Base-by-base conservation (phyloP, 306 rosid species). In the Mucuna pruriens region DNA sequence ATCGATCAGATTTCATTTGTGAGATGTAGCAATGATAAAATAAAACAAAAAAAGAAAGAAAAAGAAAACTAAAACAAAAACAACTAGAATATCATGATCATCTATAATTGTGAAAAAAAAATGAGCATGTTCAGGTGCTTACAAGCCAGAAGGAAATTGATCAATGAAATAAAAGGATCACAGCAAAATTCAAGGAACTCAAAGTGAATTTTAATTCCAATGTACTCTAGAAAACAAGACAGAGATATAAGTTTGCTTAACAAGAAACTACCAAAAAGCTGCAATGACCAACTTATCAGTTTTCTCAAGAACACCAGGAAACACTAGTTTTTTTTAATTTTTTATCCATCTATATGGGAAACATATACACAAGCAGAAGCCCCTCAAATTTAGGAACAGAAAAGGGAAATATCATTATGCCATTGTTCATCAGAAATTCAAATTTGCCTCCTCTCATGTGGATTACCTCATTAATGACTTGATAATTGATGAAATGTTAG, bases 101-200 rank as follows among this genome's bases (percentile, higher is more conserved):
- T 54, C 29, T 17, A 20, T 11, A 81, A 5, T 10, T 23, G 62
- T 13, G 4, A 75, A 40, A n/a, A n/a, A n/a, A n/a, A n/a, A n/a
- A n/a, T n/a, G n/a, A n/a, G n/a, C n/a, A 29, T 61, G 29, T 25
- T 61, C 31, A 20, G 58, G 40, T 31, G 52, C 44, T 61, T 49
- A 36, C 11, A 23, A 31, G 62, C 1, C 48, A 77, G 65, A 70
- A 83, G 15, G 25, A 34, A 65, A 45, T 23, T 54, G 54, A 78
- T 17, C 31, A 19, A 72, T 9, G 61, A 64, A 71, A 11, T 33
- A 63, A 71, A 36, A 83, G 16, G 60, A 71, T 73, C 17, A 23
- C 82, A 83, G 19, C 38, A 83, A 68, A 45, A 45, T 34, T 36
- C 49, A 69, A 57, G 74, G 11, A 60, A 75, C 54, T 74, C 51